Evolutionary conservation across 192 early-diverging fungal genomes (phyloP), one percentile per base, ranked within the genome.

Genomic region (Pilaira anomala): DNA sequence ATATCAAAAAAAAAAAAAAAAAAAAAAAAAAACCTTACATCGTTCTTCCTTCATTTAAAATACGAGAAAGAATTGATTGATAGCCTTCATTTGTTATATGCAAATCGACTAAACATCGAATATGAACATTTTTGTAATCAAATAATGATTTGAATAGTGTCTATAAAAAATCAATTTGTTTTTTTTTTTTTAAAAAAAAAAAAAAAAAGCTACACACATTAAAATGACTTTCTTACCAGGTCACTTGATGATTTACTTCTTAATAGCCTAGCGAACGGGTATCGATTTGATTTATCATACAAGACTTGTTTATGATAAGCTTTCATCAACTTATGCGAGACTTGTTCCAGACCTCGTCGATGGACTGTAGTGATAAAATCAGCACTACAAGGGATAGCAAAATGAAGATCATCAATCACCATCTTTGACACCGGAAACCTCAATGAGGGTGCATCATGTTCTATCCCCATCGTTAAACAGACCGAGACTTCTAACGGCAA

Each of bases 401-500:
- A 58, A 25, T 58, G 56, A 9, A 58, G 16, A 42, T 58, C 56
- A 58, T 58, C 56, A 36, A 58, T 24, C 33, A 42, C 22, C 33
- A 58, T 41, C 22, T 58, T 33, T 6, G 33, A 58, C 0, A 42
- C 56, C 12, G 56, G 56, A 22, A 58, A 58, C 13, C 22, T 4
- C 21, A 58, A 9, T 4, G 33, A 13, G 2, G 21, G 13, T 24
- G 28, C 11, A 19, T 36, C 9, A 39, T 58, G 21, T 13, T 36
- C 22, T 7, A 39, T 18, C 11, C 21, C 12, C 56, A 58, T 58
- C 1, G 19, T 12, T 42, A 58, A 22, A 58, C 22, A 40, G 13
- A 39, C 56, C 18, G 33, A 21, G 4, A 42, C 39, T n/a, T 24
- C 22, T n/a, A 58, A 41, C 2, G 56, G 56, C 6, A 58, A 16